Evolutionary conservation across 495 filamentous ascomycete species (phyloP).

Genomic region (Cenococcum geophilum): DNA sequence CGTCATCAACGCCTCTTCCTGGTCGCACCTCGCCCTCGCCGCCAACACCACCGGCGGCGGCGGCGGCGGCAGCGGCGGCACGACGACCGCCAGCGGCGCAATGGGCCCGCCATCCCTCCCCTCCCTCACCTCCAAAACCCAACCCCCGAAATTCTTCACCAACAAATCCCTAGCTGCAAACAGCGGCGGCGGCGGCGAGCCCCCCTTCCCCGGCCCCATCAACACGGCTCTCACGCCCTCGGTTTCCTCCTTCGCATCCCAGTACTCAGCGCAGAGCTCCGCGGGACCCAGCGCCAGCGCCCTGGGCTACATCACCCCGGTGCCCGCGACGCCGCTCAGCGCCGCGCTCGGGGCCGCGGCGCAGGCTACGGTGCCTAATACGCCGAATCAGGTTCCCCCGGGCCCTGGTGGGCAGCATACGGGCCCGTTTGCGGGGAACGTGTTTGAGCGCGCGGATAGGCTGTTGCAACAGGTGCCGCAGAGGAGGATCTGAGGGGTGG

Average conservation of each 20-base stretch:
- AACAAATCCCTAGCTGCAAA: background rate
- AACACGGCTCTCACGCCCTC: conserved; percentile 25
- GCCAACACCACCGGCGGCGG: conserved; percentile 11
- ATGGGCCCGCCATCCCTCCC: conserved; percentile 3
- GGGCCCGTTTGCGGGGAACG: conserved; percentile 38
- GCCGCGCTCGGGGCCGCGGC: conserved; percentile 83
- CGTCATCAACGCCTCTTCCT: conserved; percentile 69
- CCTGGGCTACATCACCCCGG: conserved; percentile 40
- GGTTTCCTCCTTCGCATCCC: conserved; percentile 19
- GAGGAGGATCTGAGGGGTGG: conserved; percentile 28
- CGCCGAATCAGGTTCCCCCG: conserved; percentile 47
- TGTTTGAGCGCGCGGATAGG: conserved; percentile 69
- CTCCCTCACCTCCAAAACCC: conserved; percentile 5
- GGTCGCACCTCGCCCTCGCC: conserved; percentile 49
- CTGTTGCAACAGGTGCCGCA: conserved; percentile 40
- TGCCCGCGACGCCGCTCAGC: conserved; percentile 67
- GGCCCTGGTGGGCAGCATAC: background rate
- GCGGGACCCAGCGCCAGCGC: conserved; percentile 15
- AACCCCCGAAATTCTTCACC: conserved; percentile 18
- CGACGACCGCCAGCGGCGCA: background rate
- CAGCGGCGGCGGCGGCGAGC: conserved; percentile 1
- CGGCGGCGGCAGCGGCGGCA: background rate
- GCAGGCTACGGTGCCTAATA: conserved; percentile 80
- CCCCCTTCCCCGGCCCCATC: conserved; percentile 23
- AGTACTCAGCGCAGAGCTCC: conserved; percentile 28